Base-by-base conservation (phyloP, 805 yeast species). In the Myxozyma mucilagina region DNA sequence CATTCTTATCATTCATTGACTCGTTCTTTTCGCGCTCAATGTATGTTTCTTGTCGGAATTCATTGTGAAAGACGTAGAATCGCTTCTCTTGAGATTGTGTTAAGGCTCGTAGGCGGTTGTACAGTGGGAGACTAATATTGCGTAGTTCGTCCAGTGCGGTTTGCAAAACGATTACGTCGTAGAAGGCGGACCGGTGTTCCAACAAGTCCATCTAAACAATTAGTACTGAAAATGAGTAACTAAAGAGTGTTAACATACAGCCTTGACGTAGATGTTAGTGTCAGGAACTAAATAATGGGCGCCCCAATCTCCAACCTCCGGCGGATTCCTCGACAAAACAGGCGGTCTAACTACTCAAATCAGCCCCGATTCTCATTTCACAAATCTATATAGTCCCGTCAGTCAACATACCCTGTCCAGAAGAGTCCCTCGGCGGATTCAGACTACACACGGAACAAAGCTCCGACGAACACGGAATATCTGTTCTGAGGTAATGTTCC, bases 161-260 rank as follows among this genome's bases (percentile, higher is more conserved):
- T 73, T 94, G 99, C 1, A 98, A 97, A n/a, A 94, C 78, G 59
- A 94, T 87, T 16, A 92, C 97, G 74, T 94, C 98, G 70, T 81
- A 87, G 70, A 94, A 89, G 56, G 89, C 87, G 35, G 82, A 80
- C 20, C 80, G 79, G 69, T 84, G 86, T 73, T 94, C 99, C 58
- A 94, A 76, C 61, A 94, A 76, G 74, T 94, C 99, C 64, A 94
- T 93, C 63, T n/a, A 14, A 36, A 24, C 11, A 3, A 6, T 50
- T 18, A 43, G 53, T 31, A n/a, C 11, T 39, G 3, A 14, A 14
- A 10, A 16, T 16, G 5, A 42, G 24, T 8, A 4, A 39, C 2
- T 11, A 29, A 32, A 39, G 1, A 14, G 18, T 10, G 18, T 24
- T 16, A 20, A n/a, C 65, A 10, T 54, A 61, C 65, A 5, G 96